phyloP scores from a whole-genome alignment of 2,329 filamentous ascomycete genomes.

The Pseudogymnoascus sp. region DNA sequence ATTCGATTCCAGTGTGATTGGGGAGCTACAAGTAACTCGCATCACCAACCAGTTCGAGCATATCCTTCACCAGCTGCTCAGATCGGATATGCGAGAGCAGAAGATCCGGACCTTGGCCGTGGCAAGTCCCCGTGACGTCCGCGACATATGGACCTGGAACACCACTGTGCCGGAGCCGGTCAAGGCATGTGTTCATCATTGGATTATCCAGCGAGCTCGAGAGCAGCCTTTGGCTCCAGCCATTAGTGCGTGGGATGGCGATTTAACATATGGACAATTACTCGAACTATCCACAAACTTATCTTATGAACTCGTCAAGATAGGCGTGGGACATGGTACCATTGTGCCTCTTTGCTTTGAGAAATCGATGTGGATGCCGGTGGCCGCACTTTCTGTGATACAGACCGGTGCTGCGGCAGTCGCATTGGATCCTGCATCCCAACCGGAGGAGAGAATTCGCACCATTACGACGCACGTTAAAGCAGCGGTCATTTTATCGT shows the following conservation, averaged over 20 bases:
- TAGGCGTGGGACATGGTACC: neutral
- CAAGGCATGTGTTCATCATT: constrained; percentile 7
- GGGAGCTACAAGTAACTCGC: neutral
- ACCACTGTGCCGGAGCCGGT: neutral
- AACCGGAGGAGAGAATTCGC: constrained; percentile 18
- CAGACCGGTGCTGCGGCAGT: constrained; percentile 27
- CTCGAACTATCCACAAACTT: constrained; percentile 2
- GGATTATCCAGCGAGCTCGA: constrained; percentile 3
- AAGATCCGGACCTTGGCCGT: neutral
- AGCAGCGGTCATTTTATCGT: neutral
- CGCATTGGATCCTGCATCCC: constrained; percentile 27
- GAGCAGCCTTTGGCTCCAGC: constrained; percentile 10
- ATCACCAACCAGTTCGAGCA: neutral
- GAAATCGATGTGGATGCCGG: constrained; percentile 25
- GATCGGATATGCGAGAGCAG: neutral
- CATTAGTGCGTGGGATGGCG: constrained; percentile 9
- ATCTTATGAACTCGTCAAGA: neutral
- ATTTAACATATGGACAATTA: constrained; percentile 10
- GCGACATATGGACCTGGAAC: constrained; percentile 5
- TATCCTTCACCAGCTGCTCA: neutral
- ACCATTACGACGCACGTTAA: neutral
- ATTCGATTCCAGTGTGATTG: neutral
- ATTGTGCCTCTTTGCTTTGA: constrained; percentile 27
- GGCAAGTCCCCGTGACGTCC: neutral
- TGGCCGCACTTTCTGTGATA: constrained; percentile 26